These are phyloP conservation scores for Fonsecaea erecta DNA, from an alignment of 2,329 filamentous ascomycete genomes.

Conservation along the genomic window DNA sequence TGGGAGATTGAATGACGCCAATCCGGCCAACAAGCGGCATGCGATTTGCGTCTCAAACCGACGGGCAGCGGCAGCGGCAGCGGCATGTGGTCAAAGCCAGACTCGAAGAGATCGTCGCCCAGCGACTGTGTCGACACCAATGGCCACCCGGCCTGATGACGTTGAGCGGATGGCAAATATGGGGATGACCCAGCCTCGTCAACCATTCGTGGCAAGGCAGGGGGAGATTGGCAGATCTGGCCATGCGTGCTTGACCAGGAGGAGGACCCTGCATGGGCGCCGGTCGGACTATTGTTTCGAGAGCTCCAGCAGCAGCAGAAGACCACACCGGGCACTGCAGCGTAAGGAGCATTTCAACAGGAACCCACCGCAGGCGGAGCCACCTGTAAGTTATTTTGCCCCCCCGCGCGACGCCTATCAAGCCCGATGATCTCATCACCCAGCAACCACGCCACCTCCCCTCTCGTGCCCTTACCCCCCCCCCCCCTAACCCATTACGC, in stretches of 20 bases:
- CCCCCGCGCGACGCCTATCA: not conserved
- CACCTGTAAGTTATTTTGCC: not conserved
- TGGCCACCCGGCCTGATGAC: conserved; percentile 16
- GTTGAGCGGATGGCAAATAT: conserved; percentile 18
- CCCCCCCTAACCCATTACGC: not conserved
- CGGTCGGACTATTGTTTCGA: not conserved
- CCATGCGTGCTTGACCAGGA: not conserved
- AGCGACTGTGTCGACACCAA: not conserved
- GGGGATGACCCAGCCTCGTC: conserved; percentile 12
- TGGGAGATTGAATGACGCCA: conserved; percentile 18
- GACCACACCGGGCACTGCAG: not conserved
- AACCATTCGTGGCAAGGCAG: conserved; percentile 2
- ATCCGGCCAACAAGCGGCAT: conserved; percentile 12
- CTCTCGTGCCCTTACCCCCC: not conserved
- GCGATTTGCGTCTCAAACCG: conserved; percentile 10
- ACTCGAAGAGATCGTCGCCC: conserved; percentile 15
- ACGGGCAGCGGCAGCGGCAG: not conserved
- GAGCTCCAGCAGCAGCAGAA: not conserved
- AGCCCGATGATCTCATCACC: not conserved
- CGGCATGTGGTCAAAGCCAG: conserved; percentile 2
- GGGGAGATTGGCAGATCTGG: conserved; percentile 9
- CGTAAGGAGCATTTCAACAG: not conserved
- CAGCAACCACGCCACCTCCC: not conserved
- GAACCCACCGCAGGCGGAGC: not conserved
- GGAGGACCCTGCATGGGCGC: conserved; percentile 9